Base-by-base conservation (phyloP, 179 eudicot genomes). In the Vitellaria paradoxa region DNA sequence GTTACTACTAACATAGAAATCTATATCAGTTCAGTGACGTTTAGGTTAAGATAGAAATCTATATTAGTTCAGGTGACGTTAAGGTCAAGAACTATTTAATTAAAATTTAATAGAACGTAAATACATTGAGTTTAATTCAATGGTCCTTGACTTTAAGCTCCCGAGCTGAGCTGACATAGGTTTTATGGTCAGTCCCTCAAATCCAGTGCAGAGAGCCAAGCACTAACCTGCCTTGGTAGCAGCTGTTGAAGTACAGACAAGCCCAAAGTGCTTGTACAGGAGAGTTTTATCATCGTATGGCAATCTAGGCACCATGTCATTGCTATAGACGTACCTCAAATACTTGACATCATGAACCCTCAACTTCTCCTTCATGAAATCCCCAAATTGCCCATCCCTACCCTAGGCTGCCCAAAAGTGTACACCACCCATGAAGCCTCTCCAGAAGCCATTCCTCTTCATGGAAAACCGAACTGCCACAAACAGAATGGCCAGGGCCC, bases 371-470 rank as follows among this genome's bases (percentile, higher is more conserved):
- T 73, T 74, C 90, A 87, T 85, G 70, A 76, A 88, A 14, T 85
- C 81, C 21, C 92, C 92, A 79, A 87, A 85, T 4, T 84, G 20
- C 21, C 56, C 70, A 73, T 89, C 86, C 92, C 90, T 15, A 87
- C 88, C 53, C 92, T 85, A 17, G 92, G 90, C 77, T 87, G 90
- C 77, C 90, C 92, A 74, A 80, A 88, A n/a, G 92, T 88, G 77
- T 88, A 88, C 7, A 88, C 90, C 37, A n/a, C 6, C 90, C 92
- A 55, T 85, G 81, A 17, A 89, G 60, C 55, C 80, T 78, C n/a
- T 82, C 81, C 56, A 87, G 82, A 82, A 87, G 71, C 65, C 82
- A 80, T 53, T 71, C 78, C 80, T 87, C 86, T 17, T 79, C 88
- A 52, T 87, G 88, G 9, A 87, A 81, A 62, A 63, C 81, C 30